Base-by-base conservation (phyloP, 257 asterid species). In the Solanum rostratum region DNA sequence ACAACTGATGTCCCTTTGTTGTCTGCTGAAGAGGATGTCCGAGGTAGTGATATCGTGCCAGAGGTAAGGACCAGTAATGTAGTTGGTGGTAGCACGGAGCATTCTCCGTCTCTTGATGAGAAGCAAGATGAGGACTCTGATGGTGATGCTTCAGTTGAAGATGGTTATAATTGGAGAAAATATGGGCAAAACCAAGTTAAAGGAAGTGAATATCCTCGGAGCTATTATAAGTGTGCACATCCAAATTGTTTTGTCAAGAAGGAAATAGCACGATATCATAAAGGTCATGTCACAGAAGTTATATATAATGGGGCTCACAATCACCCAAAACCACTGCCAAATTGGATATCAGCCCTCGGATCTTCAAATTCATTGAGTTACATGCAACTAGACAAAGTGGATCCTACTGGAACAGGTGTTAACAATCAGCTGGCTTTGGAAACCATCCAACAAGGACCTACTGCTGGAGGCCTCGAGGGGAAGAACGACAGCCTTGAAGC, bases 151-250 rank as follows among this genome's bases (percentile, higher is more conserved):
- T 90, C 90, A 9, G 90, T 88, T 46, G 97, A 92, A 30, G 98
- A 95, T 86, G 98, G 97, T 71, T 93, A 89, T 82, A 93, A 90
- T 71, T 95, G 98, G 98, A 88, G 94, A 84, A 93, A 95, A 80
- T 95, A 95, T 39, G 98, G 98, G 70, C 98, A 95, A 85, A 95
- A 95, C 74, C 97, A 93, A 57, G 97, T 92, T 20, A 93, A 92
- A 85, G 96, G 98, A 50, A 93, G 98, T 10, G 93, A 90, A 84
- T 95, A 83, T 88, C 98, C 98, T 13, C 89, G 96, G 39, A 94
- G 96, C 82, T 95, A 94, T 85, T 95, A 89, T 90, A 94, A 94
- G 92, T 95, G 98, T 90, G 91, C 95, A 2, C 90, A 92, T 86
- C 87, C 85, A 60, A 88, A 85, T 43, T 95, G 98, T 81, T 92